Evolutionary conservation across 1,284 basidiomycete species (phyloP).

Genomic region (Papiliotrema fonsecae): DNA sequence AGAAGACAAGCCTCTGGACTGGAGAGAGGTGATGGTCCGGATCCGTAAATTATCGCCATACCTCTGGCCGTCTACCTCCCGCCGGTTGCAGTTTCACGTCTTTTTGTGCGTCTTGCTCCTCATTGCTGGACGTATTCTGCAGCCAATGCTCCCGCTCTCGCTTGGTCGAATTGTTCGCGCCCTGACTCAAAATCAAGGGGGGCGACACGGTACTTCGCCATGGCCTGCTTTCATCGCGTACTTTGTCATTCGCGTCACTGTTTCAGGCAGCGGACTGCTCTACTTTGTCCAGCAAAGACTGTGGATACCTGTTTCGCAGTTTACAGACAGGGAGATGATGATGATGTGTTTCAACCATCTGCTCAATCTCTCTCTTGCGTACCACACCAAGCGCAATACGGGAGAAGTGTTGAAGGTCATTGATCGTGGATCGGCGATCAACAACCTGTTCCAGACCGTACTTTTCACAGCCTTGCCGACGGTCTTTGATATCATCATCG

Average conservation of each 20-base stretch:
- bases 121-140: slow-evolving; percentile 24
- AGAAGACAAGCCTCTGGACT: slow-evolving; percentile 25
- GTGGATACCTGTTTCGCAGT: slow-evolving; percentile 94
- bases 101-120: slow-evolving; percentile 27
- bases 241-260: slow-evolving; percentile 23
- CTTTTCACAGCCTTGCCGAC: slow-evolving; percentile 93
- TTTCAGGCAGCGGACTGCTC: slow-evolving; percentile 54
- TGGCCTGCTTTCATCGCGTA: slow-evolving; percentile 34
- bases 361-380: slow-evolving; percentile 80
- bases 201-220: slow-evolving; percentile 5
- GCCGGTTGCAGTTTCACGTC: slow-evolving; percentile 32
- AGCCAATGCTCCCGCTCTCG: slow-evolving; percentile 28
- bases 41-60: slow-evolving; percentile 32
- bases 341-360: slow-evolving; percentile 89
- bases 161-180: slow-evolving; percentile 32
- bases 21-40: slow-evolving; percentile 28
- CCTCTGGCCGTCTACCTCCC: slow-evolving; percentile 42
- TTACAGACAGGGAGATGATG: slow-evolving; percentile 87
- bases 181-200: slow-evolving; percentile 18
- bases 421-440: slow-evolving; percentile 96
- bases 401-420: slow-evolving; percentile 93
- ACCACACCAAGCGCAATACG: slow-evolving; percentile 92
- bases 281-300: slow-evolving; percentile 87
- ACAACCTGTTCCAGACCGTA: slow-evolving; percentile 85
- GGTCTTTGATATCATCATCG: slow-evolving; percentile 88